Evolutionary conservation across 176 grass and related monocot species (phyloP).

Genomic region (Sorghum bicolor): Sorghum_bicolor_NCBIv3 NC_012876.2:63553001-63553500

Average conservation of each 20-base stretch:
- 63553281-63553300: background rate
- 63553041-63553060: no score
- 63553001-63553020: background rate
- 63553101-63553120: background rate
- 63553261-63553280: no score
- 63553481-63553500: constrained; percentile 48
- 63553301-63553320: background rate
- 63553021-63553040: no score
- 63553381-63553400: background rate
- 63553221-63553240: no score
- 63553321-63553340: background rate
- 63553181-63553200: background rate
- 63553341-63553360: background rate
- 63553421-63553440: background rate
- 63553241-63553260: background rate
- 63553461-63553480: constrained; percentile 6
- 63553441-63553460: constrained; percentile 17
- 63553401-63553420: no score
- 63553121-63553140: background rate
- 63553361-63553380: background rate
- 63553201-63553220: background rate
- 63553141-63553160: background rate
- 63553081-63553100: background rate
- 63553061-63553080: background rate
- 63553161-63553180: background rate